A percentile compares a stretch with the other conserved stretches of the same genome.
Evolutionary conservation across 306 rosid genomes (phyloP).

Genomic region (Castanea sativa): DNA sequence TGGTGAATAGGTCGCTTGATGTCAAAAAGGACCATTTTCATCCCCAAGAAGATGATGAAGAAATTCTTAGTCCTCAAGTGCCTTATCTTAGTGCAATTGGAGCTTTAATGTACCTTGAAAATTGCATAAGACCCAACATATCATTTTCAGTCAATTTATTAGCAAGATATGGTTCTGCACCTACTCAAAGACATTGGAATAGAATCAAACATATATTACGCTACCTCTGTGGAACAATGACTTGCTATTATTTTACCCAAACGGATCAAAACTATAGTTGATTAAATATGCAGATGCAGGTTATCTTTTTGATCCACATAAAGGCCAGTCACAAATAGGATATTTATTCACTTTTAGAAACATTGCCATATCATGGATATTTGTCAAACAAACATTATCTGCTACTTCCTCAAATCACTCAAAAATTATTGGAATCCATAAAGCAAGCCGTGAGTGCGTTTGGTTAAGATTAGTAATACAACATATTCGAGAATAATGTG

Average conservation of each 20-base stretch:
- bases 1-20: background rate
- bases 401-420: background rate
- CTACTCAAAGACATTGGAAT: background rate
- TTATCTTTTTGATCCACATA: background rate
- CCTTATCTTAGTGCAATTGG: background rate
- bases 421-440: background rate
- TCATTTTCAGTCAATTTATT: background rate
- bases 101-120: background rate
- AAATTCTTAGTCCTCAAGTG: constrained; percentile 1
- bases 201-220: background rate
- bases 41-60: background rate
- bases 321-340: background rate
- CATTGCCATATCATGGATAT: background rate
- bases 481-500: background rate
- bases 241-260: background rate
- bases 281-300: background rate
- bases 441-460: background rate
- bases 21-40: background rate
- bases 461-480: background rate
- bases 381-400: background rate
- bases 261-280: background rate
- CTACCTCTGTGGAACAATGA: background rate
- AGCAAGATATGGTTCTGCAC: background rate
- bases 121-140: background rate
- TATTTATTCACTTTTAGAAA: background rate